phyloP scores from a whole-genome alignment of 768 basidiomycete species.

The Rhizopogon rudus region DNA sequence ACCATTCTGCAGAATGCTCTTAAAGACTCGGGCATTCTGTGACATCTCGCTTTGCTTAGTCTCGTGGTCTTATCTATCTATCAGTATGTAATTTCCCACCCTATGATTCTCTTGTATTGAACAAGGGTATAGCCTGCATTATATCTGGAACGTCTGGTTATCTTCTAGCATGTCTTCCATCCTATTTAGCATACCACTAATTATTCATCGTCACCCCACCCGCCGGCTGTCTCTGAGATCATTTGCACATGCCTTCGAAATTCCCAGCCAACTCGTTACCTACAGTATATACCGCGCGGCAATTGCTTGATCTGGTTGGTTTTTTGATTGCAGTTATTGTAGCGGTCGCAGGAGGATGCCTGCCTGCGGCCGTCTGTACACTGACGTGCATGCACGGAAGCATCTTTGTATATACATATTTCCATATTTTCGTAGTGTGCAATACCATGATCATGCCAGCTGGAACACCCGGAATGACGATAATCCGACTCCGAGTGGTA shows the following conservation, averaged over 20 bases:
- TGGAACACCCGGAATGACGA: too few species aligned
- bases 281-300: not conserved
- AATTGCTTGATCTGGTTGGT: not conserved
- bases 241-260: not conserved
- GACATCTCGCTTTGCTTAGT: slow-evolving; percentile 5
- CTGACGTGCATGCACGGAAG: not conserved
- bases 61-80: slow-evolving; percentile 15
- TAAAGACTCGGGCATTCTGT: slow-evolving; percentile 81
- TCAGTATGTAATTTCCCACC: slow-evolving; percentile 13
- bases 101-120: slow-evolving; percentile 1
- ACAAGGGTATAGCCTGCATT: slow-evolving; percentile 17
- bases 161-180: slow-evolving; percentile 16
- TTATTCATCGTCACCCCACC: slow-evolving; percentile 12
- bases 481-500: too few species aligned
- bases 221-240: not conserved
- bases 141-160: slow-evolving; percentile 26
- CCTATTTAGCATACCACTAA: slow-evolving; percentile 24
- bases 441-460: not conserved
- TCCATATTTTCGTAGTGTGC: not conserved
- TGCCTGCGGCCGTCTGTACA: not conserved
- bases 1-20: slow-evolving; percentile 90
- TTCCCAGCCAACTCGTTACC: not conserved
- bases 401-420: not conserved
- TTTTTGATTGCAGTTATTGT: not conserved
- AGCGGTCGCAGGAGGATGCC: too few species aligned